phyloP scores from a whole-genome alignment of 2,329 filamentous ascomycete species.

The Tympanopsis confertula region DNA sequence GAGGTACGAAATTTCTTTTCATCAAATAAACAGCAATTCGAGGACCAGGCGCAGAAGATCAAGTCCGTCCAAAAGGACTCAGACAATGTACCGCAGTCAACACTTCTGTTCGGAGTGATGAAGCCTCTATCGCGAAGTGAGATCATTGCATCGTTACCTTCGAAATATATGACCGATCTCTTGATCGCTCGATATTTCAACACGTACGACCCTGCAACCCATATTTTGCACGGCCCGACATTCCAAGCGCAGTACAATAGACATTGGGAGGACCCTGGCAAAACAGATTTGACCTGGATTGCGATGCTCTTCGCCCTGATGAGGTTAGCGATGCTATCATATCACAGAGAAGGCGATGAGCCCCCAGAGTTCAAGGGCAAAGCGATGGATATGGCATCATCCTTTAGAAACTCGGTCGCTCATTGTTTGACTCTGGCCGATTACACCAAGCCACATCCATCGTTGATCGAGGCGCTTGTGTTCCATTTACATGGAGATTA shows the following conservation, averaged over 20 bases:
- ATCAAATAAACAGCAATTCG: conserved; percentile 10
- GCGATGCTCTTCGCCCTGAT: conserved; percentile 33
- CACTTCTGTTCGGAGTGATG: conserved; percentile 18
- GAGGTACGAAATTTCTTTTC: conserved; percentile 23
- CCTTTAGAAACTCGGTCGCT: conserved; percentile 7
- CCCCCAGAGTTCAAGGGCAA: not conserved
- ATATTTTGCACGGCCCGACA: not conserved
- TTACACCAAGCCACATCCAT: not conserved
- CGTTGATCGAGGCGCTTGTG: conserved; percentile 16
- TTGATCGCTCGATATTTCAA: conserved; percentile 24
- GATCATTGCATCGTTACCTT: conserved; percentile 19
- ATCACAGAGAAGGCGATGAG: not conserved
- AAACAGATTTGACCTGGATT: conserved; percentile 28
- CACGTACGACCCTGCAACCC: conserved; percentile 13
- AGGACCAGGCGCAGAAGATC: not conserved
- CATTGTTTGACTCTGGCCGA: conserved; percentile 18
- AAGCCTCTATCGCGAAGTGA: conserved; percentile 12
- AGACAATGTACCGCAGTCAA: conserved; percentile 7
- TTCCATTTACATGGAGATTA: conserved; percentile 8
- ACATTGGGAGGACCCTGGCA: conserved; percentile 27
- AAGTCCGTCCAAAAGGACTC: conserved; percentile 1
- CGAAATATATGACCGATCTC: conserved; percentile 17
- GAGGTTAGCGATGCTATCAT: conserved; percentile 19
- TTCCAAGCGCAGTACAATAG: conserved; percentile 22
- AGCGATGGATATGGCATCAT: not conserved